Evolutionary conservation across 176 grass and related monocot genomes (phyloP), one percentile per base, ranked within the genome.

Genomic region (Triticum dicoccoides): DNA sequence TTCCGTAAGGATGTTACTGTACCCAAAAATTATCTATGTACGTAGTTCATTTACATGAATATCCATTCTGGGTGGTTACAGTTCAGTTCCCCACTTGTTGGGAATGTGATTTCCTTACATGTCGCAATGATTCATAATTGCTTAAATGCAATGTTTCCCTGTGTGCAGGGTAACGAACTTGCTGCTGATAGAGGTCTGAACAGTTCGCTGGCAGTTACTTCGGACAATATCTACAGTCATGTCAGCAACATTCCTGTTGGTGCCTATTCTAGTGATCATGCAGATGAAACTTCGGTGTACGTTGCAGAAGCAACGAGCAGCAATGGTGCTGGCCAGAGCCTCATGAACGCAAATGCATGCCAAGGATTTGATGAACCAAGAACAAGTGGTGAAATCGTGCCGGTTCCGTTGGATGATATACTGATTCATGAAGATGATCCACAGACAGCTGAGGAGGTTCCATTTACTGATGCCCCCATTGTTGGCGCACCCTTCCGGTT

Each of bases 401-500:
- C 93, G 66, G 66, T 95, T 91, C 69, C 65, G 10, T 80, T 98
- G 42, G 88, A 99, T 82, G 90, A 96, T 81, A 92, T 96, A 77
- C 72, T 92, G 61, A 96, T 96, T 64, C 83, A 94, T 25, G 87
- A 94, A 69, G 94, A 92, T 56, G 34, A 58, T 39, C 61, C 35
- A 10, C 23, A 69, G 69, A 65, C 51, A 80, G 73, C 15, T 18
- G 51, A 42, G 61, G 76, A 84, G 61, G 72, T 94, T 88, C 90
- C 97, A 41, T 82, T 99, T 9, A 83, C 94, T 18, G 97, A 99
- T 25, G 97, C 97, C 29, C 94, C 97, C 13, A 91, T 98, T 8
- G 92, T 91, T 25, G 96, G 96, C 14, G 96, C 96, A 6, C 94
- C 97, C 1, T 96, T 98, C 84, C 87, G 97, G 52, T 85, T 96